A percentile compares a stretch with the other conserved stretches of the same genome.
phyloP scores from a whole-genome alignment of 352 stramenopile species.

The Globisporangium perplexum region DNA sequence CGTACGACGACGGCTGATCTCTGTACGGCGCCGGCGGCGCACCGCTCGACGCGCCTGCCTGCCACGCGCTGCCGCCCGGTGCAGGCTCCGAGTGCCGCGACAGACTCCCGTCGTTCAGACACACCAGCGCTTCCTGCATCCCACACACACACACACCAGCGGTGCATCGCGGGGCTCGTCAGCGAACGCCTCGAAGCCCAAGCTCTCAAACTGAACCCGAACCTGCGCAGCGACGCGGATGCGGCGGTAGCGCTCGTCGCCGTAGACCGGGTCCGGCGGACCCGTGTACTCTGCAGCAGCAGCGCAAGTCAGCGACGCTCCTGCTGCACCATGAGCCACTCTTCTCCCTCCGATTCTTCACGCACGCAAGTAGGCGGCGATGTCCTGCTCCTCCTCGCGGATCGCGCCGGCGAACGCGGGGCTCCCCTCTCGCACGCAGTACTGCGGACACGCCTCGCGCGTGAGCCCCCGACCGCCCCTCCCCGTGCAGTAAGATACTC shows the following conservation, averaged over 20 bases:
- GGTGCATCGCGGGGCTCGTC: background rate
- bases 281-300: slow-evolving; percentile 61
- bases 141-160: background rate
- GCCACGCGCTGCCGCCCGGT: slow-evolving; percentile 15
- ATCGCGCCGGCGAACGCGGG: slow-evolving; percentile 54
- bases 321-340: no score
- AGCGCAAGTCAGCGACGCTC: background rate
- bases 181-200: background rate
- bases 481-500: no score
- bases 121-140: slow-evolving; percentile 66
- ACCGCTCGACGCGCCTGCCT: slow-evolving; percentile 10
- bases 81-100: slow-evolving; percentile 38
- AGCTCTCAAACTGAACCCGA: background rate
- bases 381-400: slow-evolving; percentile 63
- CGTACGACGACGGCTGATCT: slow-evolving; percentile 9
- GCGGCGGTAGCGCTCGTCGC: slow-evolving; percentile 80
- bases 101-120: slow-evolving; percentile 64
- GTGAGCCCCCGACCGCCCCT: background rate
- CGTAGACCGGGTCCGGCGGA: slow-evolving; percentile 64
- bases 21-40: slow-evolving; percentile 7
- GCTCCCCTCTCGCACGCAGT: slow-evolving; percentile 68
- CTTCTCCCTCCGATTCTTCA: slow-evolving; percentile 7
- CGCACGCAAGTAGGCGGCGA: slow-evolving; percentile 67
- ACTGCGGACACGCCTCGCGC: slow-evolving; percentile 28
- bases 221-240: slow-evolving; percentile 77